Percentiles rank a stretch among this genome's conserved stretches.
These are phyloP conservation scores for Anthracocystis panici-leucophaei DNA, from an alignment of 1,284 basidiomycete species.

Conservation along the genomic window DNA sequence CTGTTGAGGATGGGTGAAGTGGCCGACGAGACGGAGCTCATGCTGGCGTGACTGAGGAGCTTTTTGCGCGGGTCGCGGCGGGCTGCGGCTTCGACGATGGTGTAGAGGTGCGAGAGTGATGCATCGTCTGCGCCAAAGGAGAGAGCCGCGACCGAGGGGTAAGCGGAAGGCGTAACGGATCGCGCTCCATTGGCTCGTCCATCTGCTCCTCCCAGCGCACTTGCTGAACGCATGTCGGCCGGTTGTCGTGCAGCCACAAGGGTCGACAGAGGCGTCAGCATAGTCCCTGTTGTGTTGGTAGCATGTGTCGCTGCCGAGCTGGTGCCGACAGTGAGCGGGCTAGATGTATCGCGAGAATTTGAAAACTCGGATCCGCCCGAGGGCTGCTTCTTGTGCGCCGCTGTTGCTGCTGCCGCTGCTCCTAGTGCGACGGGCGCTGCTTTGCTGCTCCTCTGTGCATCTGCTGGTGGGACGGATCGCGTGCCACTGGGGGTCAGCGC, in stretches of 20 bases:
- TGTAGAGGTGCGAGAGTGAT: slow-evolving; percentile 58
- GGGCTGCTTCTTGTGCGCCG: slow-evolving; percentile 44
- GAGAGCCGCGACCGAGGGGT: slow-evolving; percentile 31
- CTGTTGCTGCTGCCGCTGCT: slow-evolving; percentile 9
- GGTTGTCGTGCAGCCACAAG: slow-evolving; percentile 12
- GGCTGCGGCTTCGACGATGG: slow-evolving; percentile 59
- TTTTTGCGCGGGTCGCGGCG: slow-evolving; percentile 48
- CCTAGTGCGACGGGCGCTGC: slow-evolving; percentile 4
- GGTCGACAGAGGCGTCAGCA: slow-evolving; percentile 50
- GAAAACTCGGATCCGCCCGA: slow-evolving; percentile 44
- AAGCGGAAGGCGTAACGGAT: slow-evolving; percentile 27
- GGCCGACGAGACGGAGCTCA: slow-evolving; percentile 21
- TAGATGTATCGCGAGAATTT: slow-evolving; percentile 42
- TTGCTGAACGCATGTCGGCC: slow-evolving; percentile 14
- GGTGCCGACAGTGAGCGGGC: slow-evolving; percentile 44
- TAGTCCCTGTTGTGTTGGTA: slow-evolving; percentile 43
- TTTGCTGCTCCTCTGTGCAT: neutral
- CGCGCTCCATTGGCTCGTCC: slow-evolving; percentile 12
- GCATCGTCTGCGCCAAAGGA: slow-evolving; percentile 48
- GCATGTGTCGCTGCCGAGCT: slow-evolving; percentile 39
- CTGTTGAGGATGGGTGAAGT: slow-evolving; percentile 17
- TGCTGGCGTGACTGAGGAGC: slow-evolving; percentile 36
- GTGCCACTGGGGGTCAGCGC: slow-evolving; percentile 1
- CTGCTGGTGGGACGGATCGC: slow-evolving; percentile 5
- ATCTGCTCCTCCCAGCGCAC: slow-evolving; percentile 3